Conservation (phyloP, 345 rosid genomes). For the Cochlearia excelsa region DNA sequence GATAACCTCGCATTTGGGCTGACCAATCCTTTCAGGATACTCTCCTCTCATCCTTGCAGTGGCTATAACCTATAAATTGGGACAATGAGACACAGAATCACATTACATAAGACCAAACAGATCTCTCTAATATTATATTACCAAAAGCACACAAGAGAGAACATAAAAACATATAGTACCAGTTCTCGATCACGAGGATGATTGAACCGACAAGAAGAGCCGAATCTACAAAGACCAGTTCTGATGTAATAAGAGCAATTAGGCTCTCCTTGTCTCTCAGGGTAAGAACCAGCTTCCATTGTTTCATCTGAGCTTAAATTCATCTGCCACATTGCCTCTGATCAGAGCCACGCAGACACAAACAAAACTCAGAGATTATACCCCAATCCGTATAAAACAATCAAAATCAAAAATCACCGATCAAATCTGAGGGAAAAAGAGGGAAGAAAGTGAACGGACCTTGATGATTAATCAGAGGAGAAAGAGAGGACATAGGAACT, state of each 20-base stretch:
- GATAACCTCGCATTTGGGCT: slow-evolving; percentile 93
- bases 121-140: background rate
- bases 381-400: background rate
- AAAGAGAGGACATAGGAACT: slow-evolving; percentile 72
- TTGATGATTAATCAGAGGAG: slow-evolving; percentile 58
- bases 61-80: slow-evolving; percentile 72
- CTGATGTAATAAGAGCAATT: slow-evolving; percentile 96
- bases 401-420: background rate
- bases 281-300: slow-evolving; percentile 69
- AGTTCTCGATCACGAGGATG: slow-evolving; percentile 85
- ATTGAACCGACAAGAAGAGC: slow-evolving; percentile 47
- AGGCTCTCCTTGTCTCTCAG: slow-evolving; percentile 90
- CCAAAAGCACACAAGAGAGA: background rate
- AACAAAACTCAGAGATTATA: background rate
- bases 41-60: slow-evolving; percentile 93
- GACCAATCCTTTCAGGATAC: slow-evolving; percentile 92
- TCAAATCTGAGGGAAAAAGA: slow-evolving; percentile 10
- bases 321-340: slow-evolving; percentile 94
- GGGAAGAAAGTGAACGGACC: slow-evolving; percentile 38
- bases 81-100: slow-evolving; percentile 2
- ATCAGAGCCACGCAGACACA: slow-evolving; percentile 12
- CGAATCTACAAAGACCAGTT: slow-evolving; percentile 97
- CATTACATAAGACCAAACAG: slow-evolving; percentile 2
- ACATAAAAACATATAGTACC: slow-evolving; percentile 42
- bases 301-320: slow-evolving; percentile 65